Conservation (phyloP, 2,329 filamentous ascomycete genomes). For the Xylariales sp. region DNA sequence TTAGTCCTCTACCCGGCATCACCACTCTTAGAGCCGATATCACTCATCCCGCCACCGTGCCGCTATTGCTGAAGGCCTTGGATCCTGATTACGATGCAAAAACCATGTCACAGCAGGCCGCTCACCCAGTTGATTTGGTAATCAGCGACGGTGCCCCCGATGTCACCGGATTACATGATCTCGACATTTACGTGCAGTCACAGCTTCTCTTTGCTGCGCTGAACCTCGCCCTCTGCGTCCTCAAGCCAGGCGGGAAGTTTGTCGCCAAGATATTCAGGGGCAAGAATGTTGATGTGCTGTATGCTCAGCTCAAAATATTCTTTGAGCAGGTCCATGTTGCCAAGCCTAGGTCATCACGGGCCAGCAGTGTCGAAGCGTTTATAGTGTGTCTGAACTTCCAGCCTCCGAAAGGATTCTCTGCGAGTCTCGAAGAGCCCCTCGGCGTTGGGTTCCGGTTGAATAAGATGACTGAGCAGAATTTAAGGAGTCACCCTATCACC, state of each 20-base stretch:
- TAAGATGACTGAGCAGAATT: slow-evolving; percentile 59
- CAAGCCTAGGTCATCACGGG: slow-evolving; percentile 93
- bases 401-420: slow-evolving; percentile 79
- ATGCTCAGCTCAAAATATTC: slow-evolving; percentile 91
- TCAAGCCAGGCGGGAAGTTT: slow-evolving; percentile 93
- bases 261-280: slow-evolving; percentile 98
- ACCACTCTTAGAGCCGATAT: slow-evolving; percentile 94
- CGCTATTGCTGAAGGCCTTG: slow-evolving; percentile 84
- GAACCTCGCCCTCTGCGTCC: slow-evolving; percentile 91
- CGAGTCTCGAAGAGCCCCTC: slow-evolving; percentile 80
- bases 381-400: slow-evolving; percentile 93
- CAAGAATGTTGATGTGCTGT: slow-evolving; percentile 94
- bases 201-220: slow-evolving; percentile 94
- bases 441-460: slow-evolving; percentile 70
- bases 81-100: slow-evolving; percentile 74
- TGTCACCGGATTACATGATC: slow-evolving; percentile 94
- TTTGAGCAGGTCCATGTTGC: slow-evolving; percentile 90
- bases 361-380: slow-evolving; percentile 96
- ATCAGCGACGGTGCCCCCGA: slow-evolving; percentile 96
- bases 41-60: slow-evolving; percentile 94
- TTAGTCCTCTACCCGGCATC: slow-evolving; percentile 92
- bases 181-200: slow-evolving; percentile 98
- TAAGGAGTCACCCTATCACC: slow-evolving; percentile 55
- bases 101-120: slow-evolving; percentile 63
- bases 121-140: slow-evolving; percentile 89